Base-by-base conservation (phyloP, 106 monocot species). In the Apostasia shenzhenica region DNA sequence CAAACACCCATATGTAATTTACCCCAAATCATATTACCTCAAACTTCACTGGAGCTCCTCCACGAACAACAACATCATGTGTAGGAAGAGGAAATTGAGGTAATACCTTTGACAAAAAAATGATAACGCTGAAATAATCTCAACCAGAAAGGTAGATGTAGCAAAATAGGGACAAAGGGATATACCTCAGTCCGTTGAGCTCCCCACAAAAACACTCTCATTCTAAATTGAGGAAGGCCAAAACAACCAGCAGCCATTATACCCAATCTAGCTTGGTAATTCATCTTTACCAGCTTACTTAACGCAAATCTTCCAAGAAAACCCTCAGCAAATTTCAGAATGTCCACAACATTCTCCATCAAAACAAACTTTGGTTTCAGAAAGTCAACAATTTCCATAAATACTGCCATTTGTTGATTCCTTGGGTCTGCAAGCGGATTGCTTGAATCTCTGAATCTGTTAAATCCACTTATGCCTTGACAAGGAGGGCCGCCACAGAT, bases 301-400 rank as follows among this genome's bases (percentile, higher is more conserved):
- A 99, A 44, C 3, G 99, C 99, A 83, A 90, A 99, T 13, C 87
- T 70, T 41, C 90, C 99, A 1, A 99, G 54, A 67, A 70, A 88
- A 0, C 93, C 92, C 1, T 78, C 66, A 1, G 99, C 80, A 81
- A 99, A 99, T 41, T 85, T 93, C 2, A 99, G 39, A 8, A 99
- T 84, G 37, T 99, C 92, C 0, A 99, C 99, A 0, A 99, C 99
- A 85, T 99, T 99, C 54, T 99, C 99, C 99, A 93, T 99, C 0
- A 99, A 70, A 9, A 99, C 93, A 78, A 58, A 99, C 42, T 70
- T 92, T 7, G 99, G 92, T 45, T 90, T 92, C 1, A 99, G 66
- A 73, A 69, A 83, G 2, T 87, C 73, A 13, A 99, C 85, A 71
- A 99, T 85, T 8, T 90, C 82, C 99, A 99, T 99, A 52, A 81